phyloP scores from a whole-genome alignment of 768 basidiomycete species.

The Erythrobasidium yunnanense region DNA sequence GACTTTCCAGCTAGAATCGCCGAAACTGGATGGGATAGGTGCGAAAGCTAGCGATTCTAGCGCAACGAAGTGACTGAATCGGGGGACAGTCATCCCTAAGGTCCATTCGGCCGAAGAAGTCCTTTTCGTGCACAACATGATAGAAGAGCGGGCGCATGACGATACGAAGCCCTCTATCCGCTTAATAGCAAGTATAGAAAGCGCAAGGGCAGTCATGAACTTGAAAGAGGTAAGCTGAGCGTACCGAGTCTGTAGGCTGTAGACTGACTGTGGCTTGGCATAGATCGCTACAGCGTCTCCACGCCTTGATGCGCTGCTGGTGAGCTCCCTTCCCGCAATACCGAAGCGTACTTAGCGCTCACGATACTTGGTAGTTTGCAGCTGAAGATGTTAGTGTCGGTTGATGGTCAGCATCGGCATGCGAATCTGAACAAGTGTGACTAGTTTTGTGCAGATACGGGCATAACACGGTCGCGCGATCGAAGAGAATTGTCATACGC shows the following conservation, averaged over 20 bases:
- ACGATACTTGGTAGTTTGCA: constrained; percentile 57
- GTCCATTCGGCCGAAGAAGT: constrained; percentile 61
- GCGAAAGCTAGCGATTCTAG: too few relatives aligned
- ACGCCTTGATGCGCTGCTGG: constrained; percentile 56
- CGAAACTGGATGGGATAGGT: constrained; percentile 51
- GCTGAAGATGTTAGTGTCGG: constrained; percentile 64
- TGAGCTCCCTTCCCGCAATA: constrained; percentile 42
- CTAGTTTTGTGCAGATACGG: constrained; percentile 76
- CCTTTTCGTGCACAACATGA: constrained; percentile 50
- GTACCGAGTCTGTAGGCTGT: neutral
- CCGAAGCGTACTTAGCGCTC: neutral
- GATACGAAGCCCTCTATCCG: constrained; percentile 43
- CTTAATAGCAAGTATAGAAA: constrained; percentile 75
- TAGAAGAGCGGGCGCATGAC: constrained; percentile 40
- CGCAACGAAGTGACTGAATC: too few relatives aligned
- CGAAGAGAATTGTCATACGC: constrained; percentile 70
- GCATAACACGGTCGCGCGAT: constrained; percentile 62
- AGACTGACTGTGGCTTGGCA: neutral
- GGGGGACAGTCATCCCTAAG: constrained; percentile 59
- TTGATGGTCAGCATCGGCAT: too few relatives aligned
- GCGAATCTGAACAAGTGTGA: too few relatives aligned
- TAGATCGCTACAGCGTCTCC: constrained; percentile 62
- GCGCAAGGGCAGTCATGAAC: constrained; percentile 59
- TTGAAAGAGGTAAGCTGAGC: constrained; percentile 43
- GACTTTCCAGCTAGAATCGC: constrained; percentile 45